Conservation (phyloP, 495 filamentous ascomycete species). For the Podospora conica region DNA sequence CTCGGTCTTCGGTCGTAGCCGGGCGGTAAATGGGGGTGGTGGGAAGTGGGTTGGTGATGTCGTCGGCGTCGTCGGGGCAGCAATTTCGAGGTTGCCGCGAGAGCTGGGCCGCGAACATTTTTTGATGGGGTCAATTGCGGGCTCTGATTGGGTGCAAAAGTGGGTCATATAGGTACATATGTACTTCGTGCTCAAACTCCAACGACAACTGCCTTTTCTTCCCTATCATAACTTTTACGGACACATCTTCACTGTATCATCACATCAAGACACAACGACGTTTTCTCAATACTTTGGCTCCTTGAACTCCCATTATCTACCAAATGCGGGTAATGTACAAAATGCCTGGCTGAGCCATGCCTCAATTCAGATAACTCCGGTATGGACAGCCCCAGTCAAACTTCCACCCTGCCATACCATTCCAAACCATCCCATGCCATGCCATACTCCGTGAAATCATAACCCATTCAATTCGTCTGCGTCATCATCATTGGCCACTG, state of each 20-base stretch:
- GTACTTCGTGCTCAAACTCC: neutral
- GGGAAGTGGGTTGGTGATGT: neutral
- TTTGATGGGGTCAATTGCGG: conserved; percentile 20
- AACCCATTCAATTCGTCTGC: conserved; percentile 6
- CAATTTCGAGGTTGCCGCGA: neutral
- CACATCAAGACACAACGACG: neutral
- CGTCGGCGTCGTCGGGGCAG: neutral
- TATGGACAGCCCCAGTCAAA: neutral
- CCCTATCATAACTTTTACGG: neutral
- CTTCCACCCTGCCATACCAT: neutral
- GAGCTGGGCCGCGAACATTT: conserved; percentile 23
- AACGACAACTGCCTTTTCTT: neutral
- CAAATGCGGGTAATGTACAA: neutral
- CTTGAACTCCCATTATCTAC: neutral
- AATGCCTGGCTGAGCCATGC: neutral
- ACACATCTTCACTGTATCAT: neutral
- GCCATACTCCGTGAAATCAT: neutral
- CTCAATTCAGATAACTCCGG: neutral
- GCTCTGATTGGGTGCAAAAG: conserved; percentile 11
- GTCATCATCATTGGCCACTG: conserved; percentile 1
- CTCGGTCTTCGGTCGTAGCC: neutral
- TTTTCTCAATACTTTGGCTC: neutral
- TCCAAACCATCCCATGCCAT: neutral
- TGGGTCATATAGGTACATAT: conserved; percentile 2
- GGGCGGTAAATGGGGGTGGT: neutral